Base-by-base conservation (phyloP, 768 basidiomycete genomes). In the Pulveroboletus sp. region DNA sequence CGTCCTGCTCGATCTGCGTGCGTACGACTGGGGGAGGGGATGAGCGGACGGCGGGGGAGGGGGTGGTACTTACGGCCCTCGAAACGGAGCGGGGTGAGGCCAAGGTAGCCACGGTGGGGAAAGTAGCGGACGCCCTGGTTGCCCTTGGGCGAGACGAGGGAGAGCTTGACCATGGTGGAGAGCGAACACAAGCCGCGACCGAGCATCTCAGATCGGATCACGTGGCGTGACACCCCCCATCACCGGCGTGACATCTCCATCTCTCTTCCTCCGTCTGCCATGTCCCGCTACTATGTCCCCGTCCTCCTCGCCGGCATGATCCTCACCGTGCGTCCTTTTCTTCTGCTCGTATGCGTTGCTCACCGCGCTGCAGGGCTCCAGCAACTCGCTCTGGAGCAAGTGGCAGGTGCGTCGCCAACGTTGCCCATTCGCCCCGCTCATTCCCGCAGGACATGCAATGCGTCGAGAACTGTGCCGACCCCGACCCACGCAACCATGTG, bases 301-400 rank as follows among this genome's bases (percentile, higher is more conserved):
- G 61, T 87, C 61, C 87, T 98, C 65, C 82, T 97, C 16, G 83
- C 75, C 47, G 94, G 94, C 40, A 97, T 97, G 94, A 88, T 98
- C 63, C 69, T 94, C 50, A 95, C 90, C 16, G 90, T 87, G 50
- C 20, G 75, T 67, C 13, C 10, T 1, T 9, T 4, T 14, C 8
- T 24, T 37, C 41, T 20, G 38, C 29, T 50, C 25, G 50, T 43
- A 36, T 10, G n/a, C n/a, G n/a, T 40, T 38, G 45, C 10, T 37
- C 34, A 19, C 36, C 27, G 9, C 27, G 12, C 27, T 9, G 1
- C 61, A 88, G 86, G 87, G 88, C 46, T 82, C 87, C 52, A 83
- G 80, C 61, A 92, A 90, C 64, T 88, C 86, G 3, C 71, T 91
- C 19, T 90, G 85, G 83, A 78, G 75, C 67, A 91, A 91, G 68